Percentiles rank a stretch among this genome's conserved stretches.
Conservation (phyloP, 257 asterid species). For the Gynochthodes officinalis region DNA sequence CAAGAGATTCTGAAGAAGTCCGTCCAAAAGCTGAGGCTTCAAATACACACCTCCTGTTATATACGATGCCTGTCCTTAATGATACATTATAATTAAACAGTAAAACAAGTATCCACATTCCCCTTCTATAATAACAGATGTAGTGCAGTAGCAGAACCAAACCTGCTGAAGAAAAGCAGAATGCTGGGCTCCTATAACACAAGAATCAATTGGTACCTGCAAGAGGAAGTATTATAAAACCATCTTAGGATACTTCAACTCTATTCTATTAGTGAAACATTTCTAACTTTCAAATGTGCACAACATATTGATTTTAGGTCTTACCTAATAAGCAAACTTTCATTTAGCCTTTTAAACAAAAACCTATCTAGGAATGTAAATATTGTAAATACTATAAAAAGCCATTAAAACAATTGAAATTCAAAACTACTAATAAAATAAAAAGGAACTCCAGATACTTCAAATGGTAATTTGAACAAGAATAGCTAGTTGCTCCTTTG, state of each 20-base stretch:
- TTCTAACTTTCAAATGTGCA: not conserved
- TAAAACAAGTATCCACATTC: constrained; percentile 1
- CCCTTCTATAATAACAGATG: not conserved
- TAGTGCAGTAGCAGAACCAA: constrained; percentile 11
- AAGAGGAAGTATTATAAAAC: constrained; percentile 12
- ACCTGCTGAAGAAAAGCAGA: constrained; percentile 99
- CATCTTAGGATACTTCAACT: not conserved
- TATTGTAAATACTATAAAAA: not conserved
- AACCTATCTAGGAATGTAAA: not conserved
- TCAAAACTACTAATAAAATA: not conserved
- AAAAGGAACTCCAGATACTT: not conserved
- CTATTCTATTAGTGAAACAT: not conserved
- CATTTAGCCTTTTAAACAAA: not conserved
- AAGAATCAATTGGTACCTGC: constrained; percentile 90
- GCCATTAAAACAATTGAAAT: not conserved
- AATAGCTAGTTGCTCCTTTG: not conserved
- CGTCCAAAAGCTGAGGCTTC: constrained; percentile 79
- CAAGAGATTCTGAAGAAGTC: constrained; percentile 75
- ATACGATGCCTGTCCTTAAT: constrained; percentile 69
- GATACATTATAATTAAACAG: constrained; percentile 22
- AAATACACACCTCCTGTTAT: constrained; percentile 87
- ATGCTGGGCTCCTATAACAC: constrained; percentile 77
- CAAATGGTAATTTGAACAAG: not conserved
- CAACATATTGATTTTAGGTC: not conserved
- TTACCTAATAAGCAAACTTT: not conserved